Conservation (phyloP, 805 yeast genomes). For the Torulaspora indica region DNA sequence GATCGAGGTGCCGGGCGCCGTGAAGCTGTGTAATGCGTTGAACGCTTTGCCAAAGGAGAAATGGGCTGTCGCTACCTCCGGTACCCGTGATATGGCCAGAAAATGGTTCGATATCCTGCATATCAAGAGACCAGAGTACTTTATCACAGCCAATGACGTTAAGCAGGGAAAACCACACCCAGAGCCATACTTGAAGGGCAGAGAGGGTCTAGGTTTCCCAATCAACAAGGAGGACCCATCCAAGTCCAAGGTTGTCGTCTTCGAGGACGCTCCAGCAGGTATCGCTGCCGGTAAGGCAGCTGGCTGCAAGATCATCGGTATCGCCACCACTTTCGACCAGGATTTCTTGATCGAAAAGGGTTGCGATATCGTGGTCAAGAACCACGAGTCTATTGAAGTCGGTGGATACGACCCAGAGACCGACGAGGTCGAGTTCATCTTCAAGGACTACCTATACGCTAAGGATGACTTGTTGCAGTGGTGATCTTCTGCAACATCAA, state of each 20-base stretch:
- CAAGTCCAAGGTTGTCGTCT: conserved; percentile 51
- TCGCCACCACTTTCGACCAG: conserved; percentile 72
- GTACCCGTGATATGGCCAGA: conserved; percentile 69
- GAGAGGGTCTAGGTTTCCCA: conserved; percentile 39
- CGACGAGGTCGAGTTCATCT: conserved; percentile 38
- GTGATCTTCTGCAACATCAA: conserved; percentile 24
- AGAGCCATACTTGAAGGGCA: conserved; percentile 67
- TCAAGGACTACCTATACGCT: conserved; percentile 39
- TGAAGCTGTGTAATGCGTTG: conserved; percentile 53
- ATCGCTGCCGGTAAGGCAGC: conserved; percentile 78
- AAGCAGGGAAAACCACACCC: conserved; percentile 82
- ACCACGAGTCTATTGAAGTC: conserved; percentile 58
- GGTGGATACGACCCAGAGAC: conserved; percentile 47
- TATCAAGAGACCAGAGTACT: conserved; percentile 59
- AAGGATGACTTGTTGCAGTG: conserved; percentile 36
- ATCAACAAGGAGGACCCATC: conserved; percentile 36
- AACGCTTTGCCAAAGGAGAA: conserved; percentile 50
- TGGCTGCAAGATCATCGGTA: conserved; percentile 78
- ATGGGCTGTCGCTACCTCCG: conserved; percentile 89
- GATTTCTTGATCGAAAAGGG: conserved; percentile 68
- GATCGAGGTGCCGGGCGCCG: conserved; percentile 71
- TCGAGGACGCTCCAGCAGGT: conserved; percentile 91
- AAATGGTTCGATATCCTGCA: conserved; percentile 71
- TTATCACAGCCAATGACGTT: conserved; percentile 80
- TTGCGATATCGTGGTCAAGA: conserved; percentile 76